phyloP scores from a whole-genome alignment of 1,139 yeast species.

The Nakaseomyces uthaithaninus region DNA sequence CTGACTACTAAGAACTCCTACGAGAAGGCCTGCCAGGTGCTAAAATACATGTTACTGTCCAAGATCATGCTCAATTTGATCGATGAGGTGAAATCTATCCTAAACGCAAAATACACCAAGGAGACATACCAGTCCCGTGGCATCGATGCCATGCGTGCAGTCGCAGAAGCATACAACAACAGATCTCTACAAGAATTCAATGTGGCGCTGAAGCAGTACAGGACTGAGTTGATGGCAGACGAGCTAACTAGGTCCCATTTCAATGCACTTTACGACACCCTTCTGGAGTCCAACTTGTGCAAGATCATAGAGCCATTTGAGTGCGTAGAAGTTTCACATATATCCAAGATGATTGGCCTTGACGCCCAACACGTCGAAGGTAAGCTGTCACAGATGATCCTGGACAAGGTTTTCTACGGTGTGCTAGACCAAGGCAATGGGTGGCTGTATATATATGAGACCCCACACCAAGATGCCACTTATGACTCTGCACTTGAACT shows the following conservation, averaged over 20 bases:
- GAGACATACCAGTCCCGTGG: conserved; percentile 63
- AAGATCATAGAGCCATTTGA: conserved; percentile 95
- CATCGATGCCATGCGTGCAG: conserved; percentile 88
- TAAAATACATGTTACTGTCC: conserved; percentile 86
- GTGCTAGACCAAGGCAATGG: conserved; percentile 98
- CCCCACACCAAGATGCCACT: conserved; percentile 81
- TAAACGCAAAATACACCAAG: conserved; percentile 70
- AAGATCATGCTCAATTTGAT: conserved; percentile 87
- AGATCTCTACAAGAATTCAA: conserved; percentile 90
- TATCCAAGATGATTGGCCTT: conserved; percentile 81
- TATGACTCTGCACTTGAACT: conserved; percentile 84
- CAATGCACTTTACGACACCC: conserved; percentile 83
- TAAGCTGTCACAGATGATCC: conserved; percentile 89
- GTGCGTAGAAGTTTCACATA: conserved; percentile 83
- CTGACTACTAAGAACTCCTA: conserved; percentile 45
- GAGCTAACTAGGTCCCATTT: conserved; percentile 87
- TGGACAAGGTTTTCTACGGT: conserved; percentile 89
- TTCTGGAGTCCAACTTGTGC: conserved; percentile 85
- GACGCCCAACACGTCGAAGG: conserved; percentile 89
- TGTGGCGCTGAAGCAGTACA: conserved; percentile 60
- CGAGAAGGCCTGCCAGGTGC: conserved; percentile 61
- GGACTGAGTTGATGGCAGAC: conserved; percentile 73
- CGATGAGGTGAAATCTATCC: conserved; percentile 73
- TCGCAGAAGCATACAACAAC: conserved; percentile 81
- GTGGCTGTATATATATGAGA: conserved; percentile 87